Evolutionary conservation across 2,329 filamentous ascomycete genomes (phyloP), one percentile per base, ranked within the genome.

Genomic region (Basipetospora sp.): DNA sequence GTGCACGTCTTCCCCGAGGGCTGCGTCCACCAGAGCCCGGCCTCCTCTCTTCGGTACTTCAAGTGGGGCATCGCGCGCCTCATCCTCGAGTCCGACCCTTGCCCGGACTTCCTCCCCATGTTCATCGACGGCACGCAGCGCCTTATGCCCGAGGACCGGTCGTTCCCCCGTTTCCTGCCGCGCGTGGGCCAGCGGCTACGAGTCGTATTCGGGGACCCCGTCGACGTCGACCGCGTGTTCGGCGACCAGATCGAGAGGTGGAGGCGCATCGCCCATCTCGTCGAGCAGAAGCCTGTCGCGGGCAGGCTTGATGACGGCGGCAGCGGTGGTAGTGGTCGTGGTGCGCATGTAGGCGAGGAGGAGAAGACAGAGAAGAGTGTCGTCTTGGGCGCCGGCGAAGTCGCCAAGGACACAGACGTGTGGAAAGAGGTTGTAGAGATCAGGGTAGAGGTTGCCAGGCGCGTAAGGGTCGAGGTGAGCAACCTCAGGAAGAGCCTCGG

Each of bases 1-100:
- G n/a, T 98, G 4, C 90, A 98, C 57, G 80, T 96, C 39, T 96
- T 96, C 56, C 90, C 90, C 10, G 90, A 98, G 59, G 90, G 86
- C 34, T 85, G 82, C 56, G 85, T 94, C 32, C 87, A 96, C 57
- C 90, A 98, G 60, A 77, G 85, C 46, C 71, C 80, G 2, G 64
- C 76, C 30, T 75, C 77, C 48, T 74, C 78, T 6, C 78, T 96
- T 67, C 80, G 90, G 20, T 98, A 98, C 61, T 96, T 96, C 72
- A 94, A 94, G 63, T 98, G 90, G 90, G 90, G 90, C 1, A 69
- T 96, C 2, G 85, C 88, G 5, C 75, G 90, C 2, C 68, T 96
- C 41, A 90, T 98, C 41, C 73, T 98, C 33, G 90, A 98, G 57
- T 74, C 80, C 33, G 81, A 88, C 34, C 84, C 85, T 3, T 77